These are phyloP conservation scores for Phytophthora agathidicida DNA, from an alignment of 352 stramenopile species.

Conservation along the genomic window DNA sequence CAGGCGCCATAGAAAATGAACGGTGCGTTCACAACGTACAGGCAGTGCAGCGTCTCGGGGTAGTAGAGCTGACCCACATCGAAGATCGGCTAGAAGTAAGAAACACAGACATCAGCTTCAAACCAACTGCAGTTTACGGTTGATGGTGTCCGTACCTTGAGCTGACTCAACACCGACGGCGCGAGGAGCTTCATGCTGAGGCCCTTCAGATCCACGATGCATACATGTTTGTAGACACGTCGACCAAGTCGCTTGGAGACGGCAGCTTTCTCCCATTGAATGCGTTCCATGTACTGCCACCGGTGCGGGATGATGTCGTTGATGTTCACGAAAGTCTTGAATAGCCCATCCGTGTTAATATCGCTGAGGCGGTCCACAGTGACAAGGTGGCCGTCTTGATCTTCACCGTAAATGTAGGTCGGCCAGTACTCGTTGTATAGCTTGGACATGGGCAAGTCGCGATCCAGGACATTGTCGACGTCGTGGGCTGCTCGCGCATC, in stretches of 20 bases:
- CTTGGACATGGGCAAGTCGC: conserved; percentile 60
- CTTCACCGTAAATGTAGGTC: conserved; percentile 69
- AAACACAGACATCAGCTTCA: conserved; percentile 2
- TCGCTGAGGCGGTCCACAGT: conserved; percentile 69
- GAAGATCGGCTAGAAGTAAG: conserved; percentile 69
- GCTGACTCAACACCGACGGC: conserved; percentile 56
- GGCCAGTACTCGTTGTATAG: conserved; percentile 76
- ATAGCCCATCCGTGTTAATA: conserved; percentile 67
- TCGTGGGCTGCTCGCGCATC: conserved; percentile 53
- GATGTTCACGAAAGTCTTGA: conserved; percentile 59
- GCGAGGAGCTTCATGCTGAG: conserved; percentile 74
- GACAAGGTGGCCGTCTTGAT: conserved; percentile 75
- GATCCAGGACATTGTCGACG: conserved; percentile 56
- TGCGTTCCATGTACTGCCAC: conserved; percentile 80
- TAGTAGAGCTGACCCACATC: conserved; percentile 82
- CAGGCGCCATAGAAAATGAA: conserved; percentile 86
- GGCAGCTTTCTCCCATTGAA: conserved; percentile 80
- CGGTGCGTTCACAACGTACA: conserved; percentile 85
- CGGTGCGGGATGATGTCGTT: conserved; percentile 69
- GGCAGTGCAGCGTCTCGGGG: conserved; percentile 75
- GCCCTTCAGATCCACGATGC: conserved; percentile 77
- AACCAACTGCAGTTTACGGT: neutral
- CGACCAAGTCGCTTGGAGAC: conserved; percentile 63
- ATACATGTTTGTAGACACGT: conserved; percentile 87
- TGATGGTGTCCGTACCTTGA: conserved; percentile 58